These are phyloP conservation scores for Hygrocybe coccinea DNA, from an alignment of 768 basidiomycete genomes.

Conservation along the genomic window DNA sequence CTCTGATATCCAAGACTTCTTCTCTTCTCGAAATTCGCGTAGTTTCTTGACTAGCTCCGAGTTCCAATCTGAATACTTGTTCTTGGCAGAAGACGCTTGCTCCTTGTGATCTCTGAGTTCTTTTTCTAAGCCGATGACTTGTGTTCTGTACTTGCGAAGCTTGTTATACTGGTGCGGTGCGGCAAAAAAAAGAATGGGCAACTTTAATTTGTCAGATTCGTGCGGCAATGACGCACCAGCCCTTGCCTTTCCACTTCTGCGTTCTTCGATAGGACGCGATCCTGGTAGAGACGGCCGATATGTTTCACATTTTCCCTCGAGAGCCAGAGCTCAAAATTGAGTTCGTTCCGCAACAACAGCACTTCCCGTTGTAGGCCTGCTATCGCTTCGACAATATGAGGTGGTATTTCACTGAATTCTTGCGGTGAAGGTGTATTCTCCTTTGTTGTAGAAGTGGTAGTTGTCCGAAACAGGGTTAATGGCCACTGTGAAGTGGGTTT, in stretches of 20 bases:
- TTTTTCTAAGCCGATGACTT: conserved; percentile 60
- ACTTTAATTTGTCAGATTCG: background rate
- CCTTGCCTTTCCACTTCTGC: conserved; percentile 81
- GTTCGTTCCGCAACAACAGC: conserved; percentile 68
- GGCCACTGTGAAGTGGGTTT: conserved; percentile 53
- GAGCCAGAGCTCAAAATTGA: conserved; percentile 83
- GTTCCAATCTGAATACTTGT: conserved; percentile 82
- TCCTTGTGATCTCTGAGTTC: conserved; percentile 70
- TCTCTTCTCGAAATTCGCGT: conserved; percentile 71
- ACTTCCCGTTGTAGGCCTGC: conserved; percentile 71
- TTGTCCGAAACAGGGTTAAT: conserved; percentile 36
- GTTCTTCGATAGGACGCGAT: conserved; percentile 63
- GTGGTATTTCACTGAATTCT: conserved; percentile 30
- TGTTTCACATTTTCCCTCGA: conserved; percentile 77
- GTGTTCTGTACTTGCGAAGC: conserved; percentile 67
- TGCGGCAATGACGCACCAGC: conserved; percentile 46
- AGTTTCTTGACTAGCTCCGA: conserved; percentile 73
- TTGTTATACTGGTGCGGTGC: conserved; percentile 61
- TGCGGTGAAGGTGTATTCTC: conserved; percentile 8
- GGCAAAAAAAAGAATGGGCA: background rate
- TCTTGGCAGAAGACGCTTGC: conserved; percentile 67
- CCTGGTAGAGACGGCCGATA: conserved; percentile 73
- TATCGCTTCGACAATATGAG: conserved; percentile 59
- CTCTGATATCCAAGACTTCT: conserved; percentile 69
- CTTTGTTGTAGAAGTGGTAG: conserved; percentile 25